Evolutionary conservation across 2,329 filamentous ascomycete species (phyloP).

Genomic region (Aspergillus phoenicis): DNA sequence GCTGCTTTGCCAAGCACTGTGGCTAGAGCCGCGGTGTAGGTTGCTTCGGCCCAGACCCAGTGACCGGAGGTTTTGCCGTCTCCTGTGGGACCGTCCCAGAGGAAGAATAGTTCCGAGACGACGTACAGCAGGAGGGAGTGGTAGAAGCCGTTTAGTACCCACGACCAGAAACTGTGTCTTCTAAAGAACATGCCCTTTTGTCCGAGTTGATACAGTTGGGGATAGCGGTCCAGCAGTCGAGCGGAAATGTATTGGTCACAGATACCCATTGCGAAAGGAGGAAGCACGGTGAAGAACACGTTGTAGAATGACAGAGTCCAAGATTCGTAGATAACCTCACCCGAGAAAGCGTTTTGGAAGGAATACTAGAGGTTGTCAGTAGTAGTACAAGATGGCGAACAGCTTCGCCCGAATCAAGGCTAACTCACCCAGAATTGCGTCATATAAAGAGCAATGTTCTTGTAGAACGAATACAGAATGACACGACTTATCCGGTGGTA

Average conservation of each 20-base stretch:
- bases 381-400: background rate
- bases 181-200: slow-evolving; percentile 94
- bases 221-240: slow-evolving; percentile 88
- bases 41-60: slow-evolving; percentile 96
- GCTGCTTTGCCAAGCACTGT: slow-evolving; percentile 95
- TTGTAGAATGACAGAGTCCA: slow-evolving; percentile 99
- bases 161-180: slow-evolving; percentile 86
- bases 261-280: slow-evolving; percentile 91
- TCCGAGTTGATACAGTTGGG: slow-evolving; percentile 89
- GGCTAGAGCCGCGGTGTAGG: slow-evolving; percentile 90
- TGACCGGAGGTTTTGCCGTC: slow-evolving; percentile 86
- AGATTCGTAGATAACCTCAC: slow-evolving; percentile 97
- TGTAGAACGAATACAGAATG: slow-evolving; percentile 98
- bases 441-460: slow-evolving; percentile 98
- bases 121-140: slow-evolving; percentile 94
- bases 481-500: slow-evolving; percentile 97
- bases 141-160: slow-evolving; percentile 93
- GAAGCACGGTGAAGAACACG: slow-evolving; percentile 93
- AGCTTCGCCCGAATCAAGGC: background rate
- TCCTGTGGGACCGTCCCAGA: slow-evolving; percentile 72
- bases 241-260: slow-evolving; percentile 98
- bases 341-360: slow-evolving; percentile 97
- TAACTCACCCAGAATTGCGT: slow-evolving; percentile 92
- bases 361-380: slow-evolving; percentile 67
- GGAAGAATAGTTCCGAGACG: slow-evolving; percentile 77